phyloP scores from a whole-genome alignment of 306 rosid genomes.

The Dryas drummondii region DNA sequence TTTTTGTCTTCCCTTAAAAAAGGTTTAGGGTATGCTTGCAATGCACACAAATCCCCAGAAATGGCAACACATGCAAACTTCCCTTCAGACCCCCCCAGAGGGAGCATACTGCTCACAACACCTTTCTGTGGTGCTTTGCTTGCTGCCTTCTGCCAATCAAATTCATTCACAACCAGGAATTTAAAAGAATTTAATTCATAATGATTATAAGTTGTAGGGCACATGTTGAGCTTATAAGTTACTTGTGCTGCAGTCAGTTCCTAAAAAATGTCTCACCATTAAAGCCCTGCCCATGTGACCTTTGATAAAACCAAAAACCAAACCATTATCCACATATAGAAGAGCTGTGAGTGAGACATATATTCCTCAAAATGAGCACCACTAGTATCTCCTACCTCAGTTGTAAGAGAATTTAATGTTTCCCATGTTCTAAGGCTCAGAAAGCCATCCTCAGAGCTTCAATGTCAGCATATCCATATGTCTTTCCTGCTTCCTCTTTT shows the following conservation, averaged over 20 bases:
- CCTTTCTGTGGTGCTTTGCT: not conserved
- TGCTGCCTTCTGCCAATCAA: slow-evolving; percentile 16
- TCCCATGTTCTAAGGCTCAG: slow-evolving; percentile 31
- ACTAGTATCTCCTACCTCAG: slow-evolving; percentile 21
- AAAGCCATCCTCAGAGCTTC: slow-evolving; percentile 21
- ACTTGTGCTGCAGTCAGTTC: slow-evolving; percentile 11
- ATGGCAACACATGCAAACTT: not conserved
- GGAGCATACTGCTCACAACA: slow-evolving; percentile 16
- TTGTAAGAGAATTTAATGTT: slow-evolving; percentile 1
- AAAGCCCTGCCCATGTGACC: slow-evolving; percentile 37
- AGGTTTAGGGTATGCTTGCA: not conserved
- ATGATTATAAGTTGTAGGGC: not conserved
- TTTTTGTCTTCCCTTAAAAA: not conserved
- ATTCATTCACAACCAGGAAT: not conserved
- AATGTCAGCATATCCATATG: slow-evolving; percentile 13
- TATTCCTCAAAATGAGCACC: slow-evolving; percentile 29
- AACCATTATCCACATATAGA: not conserved
- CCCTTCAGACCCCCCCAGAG: not conserved
- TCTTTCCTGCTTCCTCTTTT: slow-evolving; percentile 13
- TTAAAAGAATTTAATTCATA: not conserved
- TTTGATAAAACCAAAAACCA: slow-evolving; percentile 22
- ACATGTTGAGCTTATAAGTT: slow-evolving; percentile 12
- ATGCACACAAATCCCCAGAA: not conserved
- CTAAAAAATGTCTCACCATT: slow-evolving; percentile 36
- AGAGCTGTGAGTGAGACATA: slow-evolving; percentile 6